phyloP scores from a whole-genome alignment of 768 basidiomycete species.

The Harrya chromipes region DNA sequence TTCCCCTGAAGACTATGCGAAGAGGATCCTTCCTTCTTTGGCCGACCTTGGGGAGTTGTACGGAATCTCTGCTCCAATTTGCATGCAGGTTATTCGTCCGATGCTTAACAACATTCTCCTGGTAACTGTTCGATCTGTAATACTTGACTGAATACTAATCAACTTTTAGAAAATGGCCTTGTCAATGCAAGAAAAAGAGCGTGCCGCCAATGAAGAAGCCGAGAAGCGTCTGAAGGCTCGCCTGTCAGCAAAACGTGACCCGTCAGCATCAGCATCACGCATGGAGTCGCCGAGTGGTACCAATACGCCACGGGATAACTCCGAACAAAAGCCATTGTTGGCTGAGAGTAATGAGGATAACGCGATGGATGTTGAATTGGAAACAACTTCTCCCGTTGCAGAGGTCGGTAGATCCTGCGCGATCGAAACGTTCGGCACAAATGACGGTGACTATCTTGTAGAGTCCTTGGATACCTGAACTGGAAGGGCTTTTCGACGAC shows the following conservation, averaged over 20 bases:
- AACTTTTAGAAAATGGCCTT: conserved; percentile 53
- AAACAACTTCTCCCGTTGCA: conserved; percentile 23
- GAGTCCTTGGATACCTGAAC: conserved; percentile 79
- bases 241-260: conserved; percentile 70
- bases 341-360: conserved; percentile 42
- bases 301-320: conserved; percentile 26
- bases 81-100: conserved; percentile 93
- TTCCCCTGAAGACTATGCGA: conserved; percentile 67
- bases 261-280: conserved; percentile 51
- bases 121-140: conserved; percentile 36
- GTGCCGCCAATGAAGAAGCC: conserved; percentile 66
- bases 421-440: background rate
- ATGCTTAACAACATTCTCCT: conserved; percentile 62
- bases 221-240: conserved; percentile 82
- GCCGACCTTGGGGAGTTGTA: conserved; percentile 70
- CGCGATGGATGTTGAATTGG: conserved; percentile 52
- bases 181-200: conserved; percentile 65
- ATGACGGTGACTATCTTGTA: conserved; percentile 24
- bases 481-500: conserved; percentile 71
- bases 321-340: conserved; percentile 22
- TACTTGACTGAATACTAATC: conserved; percentile 8
- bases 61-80: conserved; percentile 80
- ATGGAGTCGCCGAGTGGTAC: conserved; percentile 57
- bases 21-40: conserved; percentile 71
- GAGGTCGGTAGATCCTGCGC: conserved; percentile 15